phyloP scores from a whole-genome alignment of 805 yeast species.

The Blastobotrys chiropterorum region DNA sequence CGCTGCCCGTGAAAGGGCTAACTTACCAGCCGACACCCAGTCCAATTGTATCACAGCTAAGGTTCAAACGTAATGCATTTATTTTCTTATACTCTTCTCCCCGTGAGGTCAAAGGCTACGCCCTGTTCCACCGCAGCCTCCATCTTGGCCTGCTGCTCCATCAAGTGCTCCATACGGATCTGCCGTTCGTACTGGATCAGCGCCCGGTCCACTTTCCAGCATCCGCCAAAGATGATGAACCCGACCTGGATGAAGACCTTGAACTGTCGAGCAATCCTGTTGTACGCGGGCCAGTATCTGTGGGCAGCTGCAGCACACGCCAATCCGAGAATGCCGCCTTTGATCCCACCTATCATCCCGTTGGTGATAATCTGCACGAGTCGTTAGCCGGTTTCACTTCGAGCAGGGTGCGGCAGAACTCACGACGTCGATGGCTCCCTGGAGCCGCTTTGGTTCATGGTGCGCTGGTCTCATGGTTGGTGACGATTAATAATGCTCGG shows the following conservation, averaged over 20 bases:
- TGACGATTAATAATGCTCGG: constrained; percentile 2
- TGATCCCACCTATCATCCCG: constrained; percentile 17
- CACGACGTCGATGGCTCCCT: constrained; percentile 23
- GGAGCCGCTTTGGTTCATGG: constrained; percentile 20
- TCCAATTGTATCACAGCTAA: too few species aligned
- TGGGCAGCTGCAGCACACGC: constrained; percentile 14
- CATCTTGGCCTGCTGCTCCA: constrained; percentile 13
- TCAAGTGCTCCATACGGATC: constrained; percentile 11
- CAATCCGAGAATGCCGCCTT: constrained; percentile 18
- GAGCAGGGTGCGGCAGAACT: too few species aligned
- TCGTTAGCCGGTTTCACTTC: neutral
- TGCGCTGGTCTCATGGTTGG: constrained; percentile 20
- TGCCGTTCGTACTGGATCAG: constrained; percentile 18
- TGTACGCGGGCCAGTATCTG: constrained; percentile 18
- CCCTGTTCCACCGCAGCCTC: constrained; percentile 20
- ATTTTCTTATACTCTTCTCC: constrained; percentile 5
- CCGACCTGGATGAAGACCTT: constrained; percentile 18
- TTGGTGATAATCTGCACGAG: constrained; percentile 12
- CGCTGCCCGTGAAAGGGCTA: too few species aligned
- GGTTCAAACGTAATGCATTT: too few species aligned
- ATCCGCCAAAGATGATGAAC: constrained; percentile 12
- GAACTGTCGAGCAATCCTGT: constrained; percentile 18
- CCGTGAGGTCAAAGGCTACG: constrained; percentile 13
- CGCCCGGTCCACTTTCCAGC: constrained; percentile 16
- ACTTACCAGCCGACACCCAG: too few species aligned